These are phyloP conservation scores for Fusarium musae DNA, from an alignment of 2,329 filamentous ascomycete genomes.

Conservation along the genomic window DNA sequence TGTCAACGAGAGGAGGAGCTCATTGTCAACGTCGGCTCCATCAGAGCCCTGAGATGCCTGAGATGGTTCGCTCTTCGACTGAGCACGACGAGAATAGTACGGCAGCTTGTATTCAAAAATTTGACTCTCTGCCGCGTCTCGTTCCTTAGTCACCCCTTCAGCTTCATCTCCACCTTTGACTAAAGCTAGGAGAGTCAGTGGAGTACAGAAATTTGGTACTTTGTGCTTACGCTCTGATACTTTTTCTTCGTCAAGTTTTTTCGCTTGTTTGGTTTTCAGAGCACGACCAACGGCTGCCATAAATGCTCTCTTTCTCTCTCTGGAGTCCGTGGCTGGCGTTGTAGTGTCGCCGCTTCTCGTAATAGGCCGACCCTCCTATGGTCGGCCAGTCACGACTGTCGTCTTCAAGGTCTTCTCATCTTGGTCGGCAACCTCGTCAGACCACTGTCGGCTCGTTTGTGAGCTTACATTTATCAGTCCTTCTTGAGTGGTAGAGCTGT, in stretches of 20 bases:
- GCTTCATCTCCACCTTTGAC: constrained; percentile 33
- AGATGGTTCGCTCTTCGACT: constrained; percentile 60
- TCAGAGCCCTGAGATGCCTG: constrained; percentile 42
- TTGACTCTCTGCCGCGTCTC: constrained; percentile 30
- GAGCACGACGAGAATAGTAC: constrained; percentile 57
- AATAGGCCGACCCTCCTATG: constrained; percentile 15
- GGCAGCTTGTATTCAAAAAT: constrained; percentile 47
- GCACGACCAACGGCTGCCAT: constrained; percentile 34
- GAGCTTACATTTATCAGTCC: constrained; percentile 15
- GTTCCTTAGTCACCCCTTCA: constrained; percentile 23
- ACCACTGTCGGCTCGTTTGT: constrained; percentile 42
- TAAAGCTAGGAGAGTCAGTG: constrained; percentile 33
- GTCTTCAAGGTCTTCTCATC: constrained; percentile 24
- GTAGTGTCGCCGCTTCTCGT: neutral
- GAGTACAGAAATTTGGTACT: neutral
- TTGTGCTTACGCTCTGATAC: constrained; percentile 29
- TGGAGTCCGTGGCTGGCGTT: constrained; percentile 1
- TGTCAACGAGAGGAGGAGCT: neutral
- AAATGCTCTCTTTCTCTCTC: constrained; percentile 35
- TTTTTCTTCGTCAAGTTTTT: neutral
- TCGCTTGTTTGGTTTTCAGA: constrained; percentile 24
- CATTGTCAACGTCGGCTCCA: constrained; percentile 12
- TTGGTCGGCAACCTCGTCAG: constrained; percentile 46
- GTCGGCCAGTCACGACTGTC: neutral
- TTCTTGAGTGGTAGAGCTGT: constrained; percentile 10